Evolutionary conservation across 208 protist genomes (phyloP), one percentile per base, ranked within the genome.

Genomic region (Crithidia sp.): DNA sequence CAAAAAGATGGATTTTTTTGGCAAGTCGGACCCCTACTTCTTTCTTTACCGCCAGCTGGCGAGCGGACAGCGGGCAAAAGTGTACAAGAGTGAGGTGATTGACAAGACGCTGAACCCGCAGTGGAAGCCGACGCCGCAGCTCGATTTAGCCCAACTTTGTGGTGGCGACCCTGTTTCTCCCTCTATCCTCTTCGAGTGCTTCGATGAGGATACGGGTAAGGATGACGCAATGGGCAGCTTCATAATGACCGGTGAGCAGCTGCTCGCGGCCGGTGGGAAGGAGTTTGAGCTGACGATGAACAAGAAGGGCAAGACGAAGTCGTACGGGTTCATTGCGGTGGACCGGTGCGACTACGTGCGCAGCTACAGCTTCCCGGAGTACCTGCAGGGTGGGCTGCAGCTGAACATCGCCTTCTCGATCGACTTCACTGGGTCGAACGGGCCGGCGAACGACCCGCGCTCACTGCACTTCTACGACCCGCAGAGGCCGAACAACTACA

Each of bases 401-500:
- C 82, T 95, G 16, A 88, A 87, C 45, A 72, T 95, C 12, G 75
- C 77, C 55, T 78, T 95, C 62, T 89, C 80, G 14, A 88, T 95
- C 54, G 91, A 95, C 71, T 95, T 95, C 66, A 95, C 86, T 2
- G 79, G 66, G 2, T 89, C 80, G 41, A 95, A 95, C 67, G 81
- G 84, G 0, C 61, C 86, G 36, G 79, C 82, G 55, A 50, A 47
- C 14, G 71, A 83, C 19, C 83, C 86, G 60, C 49, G 60, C 60
- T 92, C 86, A 50, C 77, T 95, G 55, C 90, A 95, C 75, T 88
- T 84, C 72, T 79, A 75, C 47, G 19, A 68, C 60, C 77, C 72
- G 40, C 5, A 28, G 16, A 53, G 50, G 13, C 80, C 76, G 43
- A 88, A 85, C 73, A 55, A 83, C 53, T 88, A 88, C 64, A 56